Evolutionary conservation across 2,329 filamentous ascomycete species (phyloP).

Genomic region (Sphaerulina vaccinii): DNA sequence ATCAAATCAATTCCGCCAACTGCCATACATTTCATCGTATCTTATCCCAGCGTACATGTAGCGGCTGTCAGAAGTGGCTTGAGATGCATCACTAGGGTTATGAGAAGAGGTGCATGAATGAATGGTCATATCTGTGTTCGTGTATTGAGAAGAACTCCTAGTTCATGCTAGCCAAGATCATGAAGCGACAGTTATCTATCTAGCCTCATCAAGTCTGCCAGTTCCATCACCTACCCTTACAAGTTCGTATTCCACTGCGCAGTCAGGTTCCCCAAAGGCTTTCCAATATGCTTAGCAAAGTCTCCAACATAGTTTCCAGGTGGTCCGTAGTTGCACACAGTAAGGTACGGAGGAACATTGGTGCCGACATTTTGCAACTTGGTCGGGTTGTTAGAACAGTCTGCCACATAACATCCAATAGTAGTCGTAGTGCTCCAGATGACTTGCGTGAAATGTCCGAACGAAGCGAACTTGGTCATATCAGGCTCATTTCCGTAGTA

Average conservation of each 20-base stretch:
- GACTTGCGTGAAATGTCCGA: slow-evolving; percentile 73
- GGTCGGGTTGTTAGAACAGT: slow-evolving; percentile 53
- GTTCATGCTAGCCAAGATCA: no score
- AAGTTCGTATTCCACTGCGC: slow-evolving; percentile 10
- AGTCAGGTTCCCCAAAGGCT: slow-evolving; percentile 1
- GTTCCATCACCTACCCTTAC: no score
- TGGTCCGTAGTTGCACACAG: slow-evolving; percentile 81
- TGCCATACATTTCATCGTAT: no score
- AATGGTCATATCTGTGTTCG: no score
- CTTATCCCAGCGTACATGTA: no score
- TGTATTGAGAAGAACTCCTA: no score
- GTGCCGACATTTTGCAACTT: slow-evolving; percentile 43
- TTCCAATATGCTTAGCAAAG: slow-evolving; percentile 14
- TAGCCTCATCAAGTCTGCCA: no score
- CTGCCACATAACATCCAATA: slow-evolving; percentile 61
- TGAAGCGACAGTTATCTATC: no score
- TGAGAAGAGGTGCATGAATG: no score
- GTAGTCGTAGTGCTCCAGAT: slow-evolving; percentile 63
- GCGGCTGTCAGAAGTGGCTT: no score
- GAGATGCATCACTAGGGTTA: no score
- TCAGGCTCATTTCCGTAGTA: slow-evolving; percentile 50
- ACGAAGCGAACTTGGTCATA: slow-evolving; percentile 60
- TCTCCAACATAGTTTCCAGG: slow-evolving; percentile 55
- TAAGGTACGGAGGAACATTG: slow-evolving; percentile 56
- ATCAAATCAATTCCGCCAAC: no score